Base-by-base conservation (phyloP, 148 eudicot genomes). In the Hydrangea macrophylla region DNA sequence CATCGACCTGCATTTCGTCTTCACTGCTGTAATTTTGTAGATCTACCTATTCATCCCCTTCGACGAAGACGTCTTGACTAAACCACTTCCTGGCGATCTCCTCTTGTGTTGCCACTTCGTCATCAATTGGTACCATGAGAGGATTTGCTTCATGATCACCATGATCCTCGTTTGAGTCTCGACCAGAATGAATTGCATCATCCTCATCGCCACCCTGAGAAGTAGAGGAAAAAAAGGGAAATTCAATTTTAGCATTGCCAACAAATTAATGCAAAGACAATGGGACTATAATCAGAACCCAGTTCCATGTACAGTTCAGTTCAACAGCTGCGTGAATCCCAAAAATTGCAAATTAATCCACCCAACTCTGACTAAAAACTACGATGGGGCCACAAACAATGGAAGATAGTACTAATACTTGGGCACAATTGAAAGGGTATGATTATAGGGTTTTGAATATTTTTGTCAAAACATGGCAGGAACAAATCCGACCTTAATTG, bases 131-230 rank as follows among this genome's bases (percentile, higher is more conserved):
- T 20, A 89, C 82, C 80, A 92, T 64, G 8, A 92, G 88, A 72
- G 98, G 98, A 76, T 92, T 92, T 50, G 84, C 86, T 77, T 92
- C 96, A 59, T 63, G 32, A 31, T 72, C 81, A 59, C 44, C 78
- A 27, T 42, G 67, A n/a, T 88, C 96, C 58, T 75, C 72, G 73
- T 92, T 96, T 0, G 98, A 92, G 77, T 88, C 92, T 74, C 84
- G 78, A 64, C 81, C 87, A 35, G 83, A 70, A 44, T 79, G 76
- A 30, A 65, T 55, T 45, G 68, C 60, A 44, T 68, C 70, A 20
- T 70, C 73, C 48, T 78, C 86, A 51, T 76, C 90, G 18, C 72
- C 85, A 63, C 55, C 85, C 84, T 83, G 67, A 72, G 66, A 10
- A 20, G 20, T 28, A 32, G 53, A 17, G 64, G 45, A 9, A 20